Evolutionary conservation across 2,329 filamentous ascomycete genomes (phyloP).

Genomic region (Colletotrichum chrysophilum): DNA sequence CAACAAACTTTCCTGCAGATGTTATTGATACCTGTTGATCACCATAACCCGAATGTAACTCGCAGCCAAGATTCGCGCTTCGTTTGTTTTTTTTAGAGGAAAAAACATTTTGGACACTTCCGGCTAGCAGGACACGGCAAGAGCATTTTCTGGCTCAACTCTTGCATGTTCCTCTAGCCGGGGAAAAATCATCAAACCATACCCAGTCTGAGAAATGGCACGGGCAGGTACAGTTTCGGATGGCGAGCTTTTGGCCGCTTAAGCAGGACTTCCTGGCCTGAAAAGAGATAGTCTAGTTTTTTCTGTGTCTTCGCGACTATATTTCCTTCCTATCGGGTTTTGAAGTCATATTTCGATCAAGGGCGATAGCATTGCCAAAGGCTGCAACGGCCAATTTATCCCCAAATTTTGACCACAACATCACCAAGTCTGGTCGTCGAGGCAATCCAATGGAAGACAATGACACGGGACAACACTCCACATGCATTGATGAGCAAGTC

Average conservation of each 20-base stretch:
- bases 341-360: background rate
- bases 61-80: no score
- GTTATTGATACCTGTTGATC: no score
- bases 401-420: background rate
- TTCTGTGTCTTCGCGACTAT: background rate
- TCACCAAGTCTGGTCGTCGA: background rate
- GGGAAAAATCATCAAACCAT: background rate
- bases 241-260: background rate
- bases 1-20: no score
- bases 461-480: background rate
- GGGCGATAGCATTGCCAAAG: background rate
- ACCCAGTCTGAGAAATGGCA: background rate
- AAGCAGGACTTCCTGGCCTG: background rate
- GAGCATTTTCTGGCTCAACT: background rate
- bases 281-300: background rate
- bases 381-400: background rate
- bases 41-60: no score
- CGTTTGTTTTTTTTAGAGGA: no score
- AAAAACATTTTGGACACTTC: no score
- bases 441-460: background rate
- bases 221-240: background rate
- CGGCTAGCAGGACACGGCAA: no score
- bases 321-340: background rate
- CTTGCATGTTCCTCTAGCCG: background rate
- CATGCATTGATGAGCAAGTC: background rate